Percentiles rank a stretch among this genome's conserved stretches.
phyloP scores from a whole-genome alignment of 768 basidiomycete species.

The Collybiopsis confluens region DNA sequence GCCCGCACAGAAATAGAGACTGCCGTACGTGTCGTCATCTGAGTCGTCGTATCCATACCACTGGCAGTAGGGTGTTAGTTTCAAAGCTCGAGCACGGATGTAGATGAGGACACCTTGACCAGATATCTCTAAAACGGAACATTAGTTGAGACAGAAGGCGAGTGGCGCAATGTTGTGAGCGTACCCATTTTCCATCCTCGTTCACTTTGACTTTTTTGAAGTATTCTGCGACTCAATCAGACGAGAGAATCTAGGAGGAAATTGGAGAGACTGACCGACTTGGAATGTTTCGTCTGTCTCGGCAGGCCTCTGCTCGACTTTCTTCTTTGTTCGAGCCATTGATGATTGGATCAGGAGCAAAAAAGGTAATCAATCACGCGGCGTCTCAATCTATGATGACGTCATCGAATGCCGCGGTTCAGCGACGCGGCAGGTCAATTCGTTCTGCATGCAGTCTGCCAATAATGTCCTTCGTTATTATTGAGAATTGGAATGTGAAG shows the following conservation, averaged over 20 bases:
- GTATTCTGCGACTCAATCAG: neutral
- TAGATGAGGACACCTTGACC: conserved; percentile 49
- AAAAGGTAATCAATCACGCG: too few relatives aligned
- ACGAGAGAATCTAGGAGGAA: neutral
- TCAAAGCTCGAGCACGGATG: too few relatives aligned
- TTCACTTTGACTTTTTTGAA: neutral
- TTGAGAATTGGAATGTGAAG: too few relatives aligned
- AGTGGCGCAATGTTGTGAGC: neutral
- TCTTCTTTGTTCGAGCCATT: too few relatives aligned
- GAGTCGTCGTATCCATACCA: conserved; percentile 60
- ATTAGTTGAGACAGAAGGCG: neutral
- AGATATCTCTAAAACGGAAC: conserved; percentile 47
- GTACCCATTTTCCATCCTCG: conserved; percentile 5
- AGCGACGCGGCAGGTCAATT: too few relatives aligned
- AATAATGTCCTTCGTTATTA: too few relatives aligned
- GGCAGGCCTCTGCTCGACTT: too few relatives aligned
- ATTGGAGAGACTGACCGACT: neutral
- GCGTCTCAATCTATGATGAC: too few relatives aligned
- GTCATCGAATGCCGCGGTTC: too few relatives aligned
- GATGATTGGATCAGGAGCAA: too few relatives aligned
- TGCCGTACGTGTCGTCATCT: conserved; percentile 49
- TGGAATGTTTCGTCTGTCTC: neutral
- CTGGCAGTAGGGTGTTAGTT: conserved; percentile 27
- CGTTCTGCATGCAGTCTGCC: too few relatives aligned
- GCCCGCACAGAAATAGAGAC: neutral